Evolutionary conservation across 2,329 filamentous ascomycete genomes (phyloP), one percentile per base, ranked within the genome.

Genomic region (Ustulina deusta): DNA sequence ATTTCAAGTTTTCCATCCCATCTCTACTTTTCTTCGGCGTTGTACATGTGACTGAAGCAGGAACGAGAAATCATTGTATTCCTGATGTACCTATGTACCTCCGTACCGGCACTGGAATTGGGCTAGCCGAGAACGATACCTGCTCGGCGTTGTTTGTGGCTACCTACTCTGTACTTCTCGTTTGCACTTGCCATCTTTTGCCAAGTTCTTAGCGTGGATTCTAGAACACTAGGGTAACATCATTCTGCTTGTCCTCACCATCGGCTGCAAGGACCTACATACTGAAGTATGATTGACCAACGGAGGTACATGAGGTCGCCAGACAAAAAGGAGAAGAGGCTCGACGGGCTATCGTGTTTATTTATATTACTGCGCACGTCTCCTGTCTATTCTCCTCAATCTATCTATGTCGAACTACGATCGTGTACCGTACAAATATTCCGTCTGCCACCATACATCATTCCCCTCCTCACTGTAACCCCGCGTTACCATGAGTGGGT

Each of bases 151-250:
- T 44, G 44, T 49, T 36, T 32, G 48, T 56, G 60, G 49, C 56
- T 62, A 34, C 11, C 52, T 7, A 29, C 11, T 6, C 20, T 27
- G 46, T 58, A 54, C 51, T 44, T 38, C 58, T 70, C 65, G 68
- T 68, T 60, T 65, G 55, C 59, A 66, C 66, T 63, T 70, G 51
- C 61, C 66, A 49, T 54, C 48, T 68, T 65, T 36, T 60, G 52
- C 46, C 44, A 48, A 46, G 48, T 56, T 20, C 42, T 63, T 54
- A 69, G 40, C n/a, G 20, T 20, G 11, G 10, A 56, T 56, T 56
- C 34, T 56, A 29, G 22, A 56, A 40, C 54, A n/a, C 22, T 29
- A 22, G 15, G 13, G 10, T 22, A 46, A 22, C 32, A 5, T 15
- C 54, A 29, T 17, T 29, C 36, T 22, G 22, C 13, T 29, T 6